These are phyloP conservation scores for Phaseolus lunatus DNA, from an alignment of 306 rosid species.

Conservation along the genomic window DNA sequence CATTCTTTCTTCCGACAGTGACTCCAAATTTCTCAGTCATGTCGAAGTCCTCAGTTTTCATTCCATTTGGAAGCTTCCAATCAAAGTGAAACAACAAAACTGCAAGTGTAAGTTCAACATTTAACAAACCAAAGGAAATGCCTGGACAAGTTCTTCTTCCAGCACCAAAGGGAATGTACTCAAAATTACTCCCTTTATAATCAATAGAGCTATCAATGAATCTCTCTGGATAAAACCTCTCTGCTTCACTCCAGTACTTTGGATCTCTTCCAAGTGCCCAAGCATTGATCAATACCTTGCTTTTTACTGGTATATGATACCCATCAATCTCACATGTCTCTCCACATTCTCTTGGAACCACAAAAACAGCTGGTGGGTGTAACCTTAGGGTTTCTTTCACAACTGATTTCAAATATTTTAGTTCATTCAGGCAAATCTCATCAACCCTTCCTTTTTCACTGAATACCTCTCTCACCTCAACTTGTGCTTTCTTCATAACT, in stretches of 20 bases:
- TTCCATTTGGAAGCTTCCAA: neutral
- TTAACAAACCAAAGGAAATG: neutral
- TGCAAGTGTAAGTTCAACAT: neutral
- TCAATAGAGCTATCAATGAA: neutral
- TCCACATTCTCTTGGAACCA: too few relatives aligned
- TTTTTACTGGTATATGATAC: too few relatives aligned
- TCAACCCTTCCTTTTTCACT: neutral
- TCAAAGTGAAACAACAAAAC: neutral
- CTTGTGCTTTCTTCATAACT: too few relatives aligned
- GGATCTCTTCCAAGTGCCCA: neutral
- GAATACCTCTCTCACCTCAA: too few relatives aligned
- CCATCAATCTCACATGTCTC: too few relatives aligned
- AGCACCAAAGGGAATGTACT: slow-evolving; percentile 6
- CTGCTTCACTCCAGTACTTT: neutral
- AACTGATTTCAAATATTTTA: neutral
- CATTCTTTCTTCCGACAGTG: neutral
- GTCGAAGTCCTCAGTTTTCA: neutral
- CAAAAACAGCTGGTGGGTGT: too few relatives aligned
- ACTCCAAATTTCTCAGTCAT: neutral
- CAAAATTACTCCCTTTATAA: neutral
- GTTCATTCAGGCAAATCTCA: neutral
- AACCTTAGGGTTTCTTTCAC: too few relatives aligned
- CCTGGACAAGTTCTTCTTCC: neutral
- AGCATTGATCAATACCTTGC: too few relatives aligned
- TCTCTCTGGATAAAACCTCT: slow-evolving; percentile 3